Evolutionary conservation across 805 yeast species (phyloP).

Genomic region (Saccharomycopsis schoenii): DNA sequence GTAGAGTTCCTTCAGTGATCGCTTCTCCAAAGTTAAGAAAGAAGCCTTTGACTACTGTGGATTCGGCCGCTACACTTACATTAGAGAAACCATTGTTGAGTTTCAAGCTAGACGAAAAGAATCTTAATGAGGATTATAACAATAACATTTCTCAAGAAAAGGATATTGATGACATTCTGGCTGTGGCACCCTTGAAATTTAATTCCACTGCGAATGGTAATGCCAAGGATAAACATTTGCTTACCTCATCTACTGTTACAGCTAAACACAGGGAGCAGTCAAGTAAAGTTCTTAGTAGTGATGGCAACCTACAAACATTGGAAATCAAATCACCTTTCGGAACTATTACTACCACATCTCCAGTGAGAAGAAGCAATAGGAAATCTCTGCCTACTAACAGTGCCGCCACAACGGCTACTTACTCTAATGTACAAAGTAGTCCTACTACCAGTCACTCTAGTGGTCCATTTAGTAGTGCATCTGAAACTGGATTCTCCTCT

Average conservation of each 20-base stretch:
- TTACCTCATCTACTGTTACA: background rate
- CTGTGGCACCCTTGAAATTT: slow-evolving; percentile 2
- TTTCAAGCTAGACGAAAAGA: background rate
- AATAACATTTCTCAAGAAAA: background rate
- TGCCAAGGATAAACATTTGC: background rate
- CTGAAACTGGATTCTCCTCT: background rate
- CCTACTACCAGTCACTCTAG: background rate
- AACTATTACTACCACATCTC: slow-evolving; percentile 11
- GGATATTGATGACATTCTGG: background rate
- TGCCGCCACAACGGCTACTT: background rate
- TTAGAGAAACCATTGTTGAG: background rate
- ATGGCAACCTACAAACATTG: background rate
- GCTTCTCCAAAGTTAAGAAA: background rate
- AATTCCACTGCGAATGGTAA: background rate
- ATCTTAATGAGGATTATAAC: background rate
- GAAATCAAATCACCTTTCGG: slow-evolving; percentile 18
- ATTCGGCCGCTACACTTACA: background rate
- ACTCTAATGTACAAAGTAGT: background rate
- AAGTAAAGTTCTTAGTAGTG: background rate
- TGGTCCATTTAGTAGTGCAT: background rate
- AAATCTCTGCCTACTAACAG: background rate
- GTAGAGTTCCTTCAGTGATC: slow-evolving; percentile 4
- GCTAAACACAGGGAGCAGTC: background rate
- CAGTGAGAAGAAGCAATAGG: background rate
- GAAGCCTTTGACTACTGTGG: background rate